phyloP scores from a whole-genome alignment of 768 basidiomycete genomes.

The Tylopilus balloui region DNA sequence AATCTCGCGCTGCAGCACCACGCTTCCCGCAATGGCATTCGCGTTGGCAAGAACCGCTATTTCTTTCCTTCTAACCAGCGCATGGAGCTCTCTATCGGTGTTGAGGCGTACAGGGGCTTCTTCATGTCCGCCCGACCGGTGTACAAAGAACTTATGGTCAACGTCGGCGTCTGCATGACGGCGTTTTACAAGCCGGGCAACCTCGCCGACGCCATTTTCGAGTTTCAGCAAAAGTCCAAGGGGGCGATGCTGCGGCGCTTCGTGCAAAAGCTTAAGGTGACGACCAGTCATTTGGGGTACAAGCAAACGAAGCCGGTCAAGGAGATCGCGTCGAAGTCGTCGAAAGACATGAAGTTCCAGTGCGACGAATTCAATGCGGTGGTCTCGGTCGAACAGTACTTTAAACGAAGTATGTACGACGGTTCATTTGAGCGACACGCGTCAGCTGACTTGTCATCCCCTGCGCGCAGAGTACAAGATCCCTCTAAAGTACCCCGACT shows the following conservation, averaged over 20 bases:
- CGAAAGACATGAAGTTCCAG: slow-evolving; percentile 49
- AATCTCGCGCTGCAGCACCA: slow-evolving; percentile 45
- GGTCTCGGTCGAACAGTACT: slow-evolving; percentile 62
- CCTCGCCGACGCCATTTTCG: slow-evolving; percentile 52
- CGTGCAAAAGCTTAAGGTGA: slow-evolving; percentile 52
- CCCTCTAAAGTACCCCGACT: slow-evolving; percentile 42
- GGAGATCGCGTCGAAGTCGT: slow-evolving; percentile 35
- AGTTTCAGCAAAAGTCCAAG: slow-evolving; percentile 40
- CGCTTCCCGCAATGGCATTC: slow-evolving; percentile 40
- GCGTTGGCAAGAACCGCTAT: slow-evolving; percentile 47
- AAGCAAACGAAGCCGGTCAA: slow-evolving; percentile 46
- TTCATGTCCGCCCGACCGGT: slow-evolving; percentile 49
- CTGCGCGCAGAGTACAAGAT: slow-evolving; percentile 61
- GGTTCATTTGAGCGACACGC: neutral
- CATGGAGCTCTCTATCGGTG: slow-evolving; percentile 32
- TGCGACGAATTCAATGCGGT: slow-evolving; percentile 50
- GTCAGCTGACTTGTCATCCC: slow-evolving; percentile 4
- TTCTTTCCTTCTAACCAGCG: slow-evolving; percentile 40
- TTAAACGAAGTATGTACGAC: slow-evolving; percentile 49
- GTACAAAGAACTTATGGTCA: slow-evolving; percentile 48
- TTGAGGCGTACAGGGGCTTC: slow-evolving; percentile 47
- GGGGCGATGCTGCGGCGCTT: slow-evolving; percentile 46
- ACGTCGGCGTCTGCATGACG: slow-evolving; percentile 51
- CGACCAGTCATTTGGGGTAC: slow-evolving; percentile 53
- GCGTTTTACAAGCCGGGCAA: slow-evolving; percentile 58